Evolutionary conservation across 306 rosid genomes (phyloP), one percentile per base, ranked within the genome.

Genomic region (Acacia crassicarpa): DNA sequence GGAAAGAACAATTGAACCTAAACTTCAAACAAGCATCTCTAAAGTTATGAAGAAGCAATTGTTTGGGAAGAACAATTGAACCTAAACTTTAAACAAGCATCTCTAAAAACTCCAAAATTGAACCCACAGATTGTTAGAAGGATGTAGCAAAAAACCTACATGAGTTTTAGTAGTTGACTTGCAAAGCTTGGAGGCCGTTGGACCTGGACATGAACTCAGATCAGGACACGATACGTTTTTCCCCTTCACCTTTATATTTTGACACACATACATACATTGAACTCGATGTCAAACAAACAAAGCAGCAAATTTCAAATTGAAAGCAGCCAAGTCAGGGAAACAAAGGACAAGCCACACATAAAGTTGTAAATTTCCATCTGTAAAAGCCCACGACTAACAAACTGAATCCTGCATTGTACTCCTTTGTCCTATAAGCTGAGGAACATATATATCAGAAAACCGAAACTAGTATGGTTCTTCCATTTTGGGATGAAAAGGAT

Each of bases 1-100:
- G 89, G 88, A 92, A 90, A 69, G 97, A 92, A n/a, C 1, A 0
- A 0, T 92, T n/a, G n/a, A n/a, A n/a, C n/a, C n/a, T n/a, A n/a
- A n/a, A n/a, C n/a, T n/a, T n/a, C n/a, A n/a, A n/a, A n/a, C n/a
- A n/a, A n/a, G n/a, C n/a, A n/a, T n/a, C n/a, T n/a, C n/a, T n/a
- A n/a, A n/a, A n/a, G n/a, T n/a, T n/a, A n/a, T n/a, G n/a, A n/a
- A n/a, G n/a, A n/a, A n/a, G n/a, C n/a, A n/a, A n/a, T n/a, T n/a
- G n/a, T n/a, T n/a, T n/a, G n/a, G n/a, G n/a, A n/a, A n/a, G n/a
- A n/a, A n/a, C n/a, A n/a, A n/a, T n/a, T n/a, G n/a, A n/a, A n/a
- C n/a, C n/a, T n/a, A n/a, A n/a, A n/a, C n/a, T n/a, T n/a, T n/a
- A n/a, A n/a, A n/a, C n/a, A n/a, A n/a, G n/a, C n/a, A n/a, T n/a